Percentiles rank a stretch among this genome's conserved stretches.
These are phyloP conservation scores for Penicillium salamii DNA, from an alignment of 495 filamentous ascomycete genomes.

Conservation along the genomic window DNA sequence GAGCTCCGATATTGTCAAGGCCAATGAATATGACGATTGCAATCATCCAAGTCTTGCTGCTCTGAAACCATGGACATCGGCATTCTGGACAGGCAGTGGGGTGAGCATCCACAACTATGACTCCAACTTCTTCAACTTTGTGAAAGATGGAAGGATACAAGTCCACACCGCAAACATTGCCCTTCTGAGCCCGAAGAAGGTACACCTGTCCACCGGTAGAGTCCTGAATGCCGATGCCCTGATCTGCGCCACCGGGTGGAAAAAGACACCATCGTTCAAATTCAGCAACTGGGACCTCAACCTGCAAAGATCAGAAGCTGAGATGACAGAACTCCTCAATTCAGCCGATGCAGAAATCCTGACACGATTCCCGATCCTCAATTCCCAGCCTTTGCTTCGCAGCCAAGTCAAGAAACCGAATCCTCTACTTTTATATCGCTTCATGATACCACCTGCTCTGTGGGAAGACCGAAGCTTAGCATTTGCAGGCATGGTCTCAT, in stretches of 20 bases:
- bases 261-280: constrained; percentile 19
- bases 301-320: not conserved
- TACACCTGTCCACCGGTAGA: constrained; percentile 50
- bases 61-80: constrained; percentile 27
- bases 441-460: constrained; percentile 1
- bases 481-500: constrained; percentile 3
- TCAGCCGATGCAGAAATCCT: not conserved
- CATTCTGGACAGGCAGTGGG: constrained; percentile 52
- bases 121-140: constrained; percentile 51
- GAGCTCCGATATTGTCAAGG: constrained; percentile 40
- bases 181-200: constrained; percentile 28
- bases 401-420: not conserved
- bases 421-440: not conserved
- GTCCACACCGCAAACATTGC: constrained; percentile 58
- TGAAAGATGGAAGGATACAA: constrained; percentile 49
- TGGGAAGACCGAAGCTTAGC: not conserved
- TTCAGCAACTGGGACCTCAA: not conserved
- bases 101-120: constrained; percentile 61
- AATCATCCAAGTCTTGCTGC: constrained; percentile 31
- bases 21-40: constrained; percentile 51
- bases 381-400: not conserved
- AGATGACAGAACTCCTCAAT: not conserved
- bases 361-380: not conserved
- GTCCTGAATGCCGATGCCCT: constrained; percentile 56
- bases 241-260: constrained; percentile 57